Evolutionary conservation across 1,284 basidiomycete species (phyloP).

Genomic region (Leccinum subrobustum): DNA sequence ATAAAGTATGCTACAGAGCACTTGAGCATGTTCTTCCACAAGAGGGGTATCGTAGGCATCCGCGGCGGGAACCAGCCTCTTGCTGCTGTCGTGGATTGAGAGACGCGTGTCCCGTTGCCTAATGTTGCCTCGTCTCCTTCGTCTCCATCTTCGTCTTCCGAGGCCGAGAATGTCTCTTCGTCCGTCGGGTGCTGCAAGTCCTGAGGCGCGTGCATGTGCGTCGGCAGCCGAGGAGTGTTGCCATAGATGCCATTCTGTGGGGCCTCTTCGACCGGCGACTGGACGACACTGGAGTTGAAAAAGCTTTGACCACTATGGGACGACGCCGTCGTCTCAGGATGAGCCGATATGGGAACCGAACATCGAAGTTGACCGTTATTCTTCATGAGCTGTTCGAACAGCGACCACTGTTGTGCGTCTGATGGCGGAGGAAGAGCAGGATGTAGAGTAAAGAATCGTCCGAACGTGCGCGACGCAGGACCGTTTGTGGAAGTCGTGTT

Average conservation of each 20-base stretch:
- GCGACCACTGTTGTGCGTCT: slow-evolving; percentile 52
- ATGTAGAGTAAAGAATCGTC: slow-evolving; percentile 1
- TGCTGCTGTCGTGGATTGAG: slow-evolving; percentile 1
- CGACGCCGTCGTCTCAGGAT: slow-evolving; percentile 7
- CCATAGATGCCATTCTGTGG: neutral
- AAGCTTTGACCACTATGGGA: neutral
- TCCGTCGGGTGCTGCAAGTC: neutral
- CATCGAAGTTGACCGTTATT: slow-evolving; percentile 48
- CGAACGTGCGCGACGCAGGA: neutral
- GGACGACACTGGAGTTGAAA: slow-evolving; percentile 4
- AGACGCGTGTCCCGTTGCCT: slow-evolving; percentile 7
- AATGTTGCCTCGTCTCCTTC: slow-evolving; percentile 11
- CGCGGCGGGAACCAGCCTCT: slow-evolving; percentile 10
- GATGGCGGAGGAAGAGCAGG: neutral
- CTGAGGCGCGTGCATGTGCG: neutral
- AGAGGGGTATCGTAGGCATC: slow-evolving; percentile 43
- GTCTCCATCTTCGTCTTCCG: neutral
- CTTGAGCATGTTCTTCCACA: slow-evolving; percentile 81
- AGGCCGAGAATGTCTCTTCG: slow-evolving; percentile 21
- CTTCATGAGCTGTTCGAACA: slow-evolving; percentile 73
- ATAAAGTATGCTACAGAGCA: slow-evolving; percentile 91
- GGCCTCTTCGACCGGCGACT: slow-evolving; percentile 21
- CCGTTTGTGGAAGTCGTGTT: slow-evolving; percentile 1
- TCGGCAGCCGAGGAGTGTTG: neutral
- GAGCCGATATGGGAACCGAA: slow-evolving; percentile 6